Evolutionary conservation across 2,329 filamentous ascomycete genomes (phyloP).

Genomic region (Ascosphaera apis): DNA sequence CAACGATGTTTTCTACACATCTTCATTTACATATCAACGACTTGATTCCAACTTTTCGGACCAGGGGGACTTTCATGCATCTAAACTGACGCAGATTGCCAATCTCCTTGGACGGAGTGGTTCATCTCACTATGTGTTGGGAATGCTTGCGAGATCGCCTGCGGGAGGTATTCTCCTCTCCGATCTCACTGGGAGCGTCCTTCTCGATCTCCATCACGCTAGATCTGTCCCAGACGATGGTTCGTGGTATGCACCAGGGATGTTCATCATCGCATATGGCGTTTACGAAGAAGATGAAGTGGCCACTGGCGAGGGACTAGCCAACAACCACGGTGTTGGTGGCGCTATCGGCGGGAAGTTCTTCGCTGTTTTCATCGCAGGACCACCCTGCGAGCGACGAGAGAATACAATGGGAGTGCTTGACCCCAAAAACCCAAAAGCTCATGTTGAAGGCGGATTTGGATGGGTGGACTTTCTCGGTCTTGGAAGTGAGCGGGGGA

Average conservation of each 20-base stretch:
- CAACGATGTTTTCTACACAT: constrained; percentile 79
- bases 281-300: constrained; percentile 79
- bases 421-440: constrained; percentile 21
- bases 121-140: constrained; percentile 65
- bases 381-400: constrained; percentile 73
- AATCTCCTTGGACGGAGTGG: constrained; percentile 57
- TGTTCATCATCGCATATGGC: constrained; percentile 87
- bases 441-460: constrained; percentile 38
- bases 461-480: constrained; percentile 96
- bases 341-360: constrained; percentile 85
- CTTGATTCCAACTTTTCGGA: not conserved
- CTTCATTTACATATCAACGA: constrained; percentile 36
- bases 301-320: constrained; percentile 39
- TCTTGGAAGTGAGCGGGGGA: constrained; percentile 67
- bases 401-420: constrained; percentile 53
- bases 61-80: constrained; percentile 26
- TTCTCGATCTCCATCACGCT: constrained; percentile 59
- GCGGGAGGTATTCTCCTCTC: constrained; percentile 63
- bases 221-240: constrained; percentile 63
- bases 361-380: constrained; percentile 70
- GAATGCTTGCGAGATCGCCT: constrained; percentile 57
- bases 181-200: constrained; percentile 72
- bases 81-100: constrained; percentile 73
- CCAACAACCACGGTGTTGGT: constrained; percentile 60
- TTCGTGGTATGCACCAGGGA: constrained; percentile 82